Evolutionary conservation across 2,329 filamentous ascomycete genomes (phyloP).

Genomic region (Fusarium begoniae): DNA sequence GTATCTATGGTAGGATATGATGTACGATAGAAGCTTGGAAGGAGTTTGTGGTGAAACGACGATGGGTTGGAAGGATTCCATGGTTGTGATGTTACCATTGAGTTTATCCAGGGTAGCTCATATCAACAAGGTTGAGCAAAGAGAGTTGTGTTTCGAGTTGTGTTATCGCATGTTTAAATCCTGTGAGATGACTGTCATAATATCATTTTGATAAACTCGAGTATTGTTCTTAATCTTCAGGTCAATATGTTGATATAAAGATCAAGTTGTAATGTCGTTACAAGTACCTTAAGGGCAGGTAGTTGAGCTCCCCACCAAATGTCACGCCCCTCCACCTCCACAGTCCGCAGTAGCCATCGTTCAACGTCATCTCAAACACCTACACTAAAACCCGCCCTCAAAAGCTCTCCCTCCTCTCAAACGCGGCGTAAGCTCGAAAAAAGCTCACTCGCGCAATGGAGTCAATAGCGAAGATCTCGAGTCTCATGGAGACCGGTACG

Average conservation of each 20-base stretch:
- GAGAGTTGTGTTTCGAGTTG: too few relatives aligned
- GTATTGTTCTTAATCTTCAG: background rate
- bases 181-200: background rate
- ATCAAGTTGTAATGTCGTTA: background rate
- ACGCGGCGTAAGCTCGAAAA: slow-evolving; percentile 18
- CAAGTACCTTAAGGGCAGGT: too few relatives aligned
- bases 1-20: slow-evolving; percentile 65
- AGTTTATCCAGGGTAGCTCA: slow-evolving; percentile 27
- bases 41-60: slow-evolving; percentile 64
- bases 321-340: slow-evolving; percentile 37
- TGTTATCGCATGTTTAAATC: background rate
- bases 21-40: slow-evolving; percentile 70
- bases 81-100: background rate
- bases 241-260: background rate
- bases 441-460: slow-evolving; percentile 71
- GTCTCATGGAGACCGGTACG: slow-evolving; percentile 92
- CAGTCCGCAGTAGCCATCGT: slow-evolving; percentile 1
- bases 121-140: background rate
- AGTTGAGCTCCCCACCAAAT: slow-evolving; percentile 5
- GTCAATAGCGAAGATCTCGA: slow-evolving; percentile 93
- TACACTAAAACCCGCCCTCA: slow-evolving; percentile 16
- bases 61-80: slow-evolving; percentile 45
- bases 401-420: slow-evolving; percentile 6
- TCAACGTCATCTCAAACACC: slow-evolving; percentile 42
- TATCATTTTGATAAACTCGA: background rate